Evolutionary conservation across 352 stramenopile genomes (phyloP).

Genomic region (Phytopythium aichiense): DNA sequence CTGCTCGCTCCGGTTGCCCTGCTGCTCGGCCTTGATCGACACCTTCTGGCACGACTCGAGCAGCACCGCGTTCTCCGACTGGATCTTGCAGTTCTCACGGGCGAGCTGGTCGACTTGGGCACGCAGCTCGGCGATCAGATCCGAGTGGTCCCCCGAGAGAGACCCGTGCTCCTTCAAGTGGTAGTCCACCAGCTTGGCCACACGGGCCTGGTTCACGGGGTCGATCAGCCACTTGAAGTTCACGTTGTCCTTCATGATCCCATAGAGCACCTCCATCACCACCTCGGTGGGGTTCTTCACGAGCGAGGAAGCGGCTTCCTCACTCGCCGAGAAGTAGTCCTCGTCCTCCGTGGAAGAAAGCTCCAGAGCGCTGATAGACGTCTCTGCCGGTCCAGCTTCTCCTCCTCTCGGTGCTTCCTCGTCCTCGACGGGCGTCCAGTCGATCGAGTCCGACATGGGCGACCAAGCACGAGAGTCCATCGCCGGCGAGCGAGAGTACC

Average conservation of each 20-base stretch:
- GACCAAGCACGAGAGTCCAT: constrained; percentile 45
- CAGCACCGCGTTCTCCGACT: constrained; percentile 52
- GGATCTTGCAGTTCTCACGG: constrained; percentile 55
- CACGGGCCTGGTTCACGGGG: constrained; percentile 36
- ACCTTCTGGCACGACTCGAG: constrained; percentile 12
- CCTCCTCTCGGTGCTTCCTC: background rate
- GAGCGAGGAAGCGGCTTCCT: constrained; percentile 15
- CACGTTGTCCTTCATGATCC: constrained; percentile 54
- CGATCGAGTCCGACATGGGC: constrained; percentile 37
- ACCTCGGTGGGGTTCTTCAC: constrained; percentile 33
- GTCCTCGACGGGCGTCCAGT: constrained; percentile 41
- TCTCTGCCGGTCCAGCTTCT: background rate
- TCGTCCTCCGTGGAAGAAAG: constrained; percentile 16
- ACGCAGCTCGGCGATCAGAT: constrained; percentile 38
- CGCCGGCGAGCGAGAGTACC: constrained; percentile 32
- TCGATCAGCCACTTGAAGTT: constrained; percentile 58
- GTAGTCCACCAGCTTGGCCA: constrained; percentile 50
- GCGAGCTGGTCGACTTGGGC: constrained; percentile 54
- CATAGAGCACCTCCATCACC: constrained; percentile 59
- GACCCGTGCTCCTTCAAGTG: constrained; percentile 27
- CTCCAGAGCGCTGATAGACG: constrained; percentile 14
- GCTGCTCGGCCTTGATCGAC: constrained; percentile 13
- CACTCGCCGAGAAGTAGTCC: constrained; percentile 23
- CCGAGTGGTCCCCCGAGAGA: constrained; percentile 23
- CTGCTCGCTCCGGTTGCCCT: constrained; percentile 14